These are phyloP conservation scores for Phytophthora ohioensis DNA, from an alignment of 352 stramenopile species.

Conservation along the genomic window DNA sequence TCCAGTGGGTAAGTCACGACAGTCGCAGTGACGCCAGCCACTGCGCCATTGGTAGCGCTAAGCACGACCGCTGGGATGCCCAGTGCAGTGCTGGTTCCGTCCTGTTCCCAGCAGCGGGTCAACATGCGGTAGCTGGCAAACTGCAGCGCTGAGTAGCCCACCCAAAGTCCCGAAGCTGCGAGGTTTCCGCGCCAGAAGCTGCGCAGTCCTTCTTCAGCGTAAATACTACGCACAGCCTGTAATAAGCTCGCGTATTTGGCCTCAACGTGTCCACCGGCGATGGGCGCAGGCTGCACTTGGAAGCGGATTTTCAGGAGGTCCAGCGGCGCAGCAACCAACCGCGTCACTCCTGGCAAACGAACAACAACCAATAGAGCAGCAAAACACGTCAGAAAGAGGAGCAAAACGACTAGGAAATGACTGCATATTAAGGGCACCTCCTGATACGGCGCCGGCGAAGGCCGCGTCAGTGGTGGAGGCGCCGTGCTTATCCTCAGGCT, in stretches of 20 bases:
- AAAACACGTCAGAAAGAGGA: constrained; percentile 4
- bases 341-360: constrained; percentile 54
- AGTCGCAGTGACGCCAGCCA: constrained; percentile 89
- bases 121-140: constrained; percentile 77
- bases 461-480: constrained; percentile 60
- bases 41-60: constrained; percentile 85
- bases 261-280: constrained; percentile 25
- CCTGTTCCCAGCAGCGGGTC: constrained; percentile 44
- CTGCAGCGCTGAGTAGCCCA: constrained; percentile 85
- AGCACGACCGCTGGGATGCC: constrained; percentile 30
- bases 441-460: constrained; percentile 67
- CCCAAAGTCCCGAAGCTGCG: constrained; percentile 77
- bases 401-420: neutral
- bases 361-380: neutral
- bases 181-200: constrained; percentile 89
- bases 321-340: constrained; percentile 77
- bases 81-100: constrained; percentile 9
- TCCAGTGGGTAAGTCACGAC: constrained; percentile 95
- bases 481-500: constrained; percentile 27
- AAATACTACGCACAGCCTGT: constrained; percentile 73
- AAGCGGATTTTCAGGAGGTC: constrained; percentile 88
- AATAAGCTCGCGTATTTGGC: constrained; percentile 66
- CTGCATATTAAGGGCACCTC: constrained; percentile 41
- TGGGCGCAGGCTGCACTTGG: constrained; percentile 75
- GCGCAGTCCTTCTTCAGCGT: constrained; percentile 79